Evolutionary conservation across 805 yeast species (phyloP).

Genomic region (Nakazawaea holstii): DNA sequence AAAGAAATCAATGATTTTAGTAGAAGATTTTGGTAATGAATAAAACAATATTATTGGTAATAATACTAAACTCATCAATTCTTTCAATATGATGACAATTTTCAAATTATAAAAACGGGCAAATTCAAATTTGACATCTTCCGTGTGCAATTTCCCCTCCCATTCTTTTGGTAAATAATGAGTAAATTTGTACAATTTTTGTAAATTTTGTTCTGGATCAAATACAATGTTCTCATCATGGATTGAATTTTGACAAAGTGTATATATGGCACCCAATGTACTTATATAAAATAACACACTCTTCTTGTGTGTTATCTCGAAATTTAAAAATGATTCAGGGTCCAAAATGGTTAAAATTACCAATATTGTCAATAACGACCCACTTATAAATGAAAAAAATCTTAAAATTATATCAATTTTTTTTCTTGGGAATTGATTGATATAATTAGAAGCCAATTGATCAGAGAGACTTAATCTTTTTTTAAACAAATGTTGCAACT

Average conservation of each 20-base stretch:
- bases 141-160: conserved; percentile 82
- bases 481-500: conserved; percentile 81
- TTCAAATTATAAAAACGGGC: conserved; percentile 73
- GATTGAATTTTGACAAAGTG: conserved; percentile 68
- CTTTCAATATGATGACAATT: conserved; percentile 65
- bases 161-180: conserved; percentile 87
- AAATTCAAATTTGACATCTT: conserved; percentile 78
- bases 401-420: conserved; percentile 47
- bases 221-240: conserved; percentile 63
- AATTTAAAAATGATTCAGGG: conserved; percentile 85
- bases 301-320: conserved; percentile 78
- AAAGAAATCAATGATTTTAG: conserved; percentile 81
- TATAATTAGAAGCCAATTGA: conserved; percentile 75
- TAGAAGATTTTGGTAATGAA: conserved; percentile 67
- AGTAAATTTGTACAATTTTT: conserved; percentile 78
- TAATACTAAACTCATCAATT: conserved; percentile 72
- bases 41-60: conserved; percentile 91
- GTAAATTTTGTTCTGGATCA: conserved; percentile 86
- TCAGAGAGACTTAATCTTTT: conserved; percentile 73
- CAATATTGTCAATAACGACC: conserved; percentile 85
- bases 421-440: conserved; percentile 90
- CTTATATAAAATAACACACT: conserved; percentile 87
- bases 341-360: conserved; percentile 75
- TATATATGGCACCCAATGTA: conserved; percentile 82
- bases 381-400: conserved; percentile 70